A percentile compares a stretch with the other conserved stretches of the same genome.
Evolutionary conservation across 106 monocot genomes (phyloP).

Genomic region (Allium sativum): DNA sequence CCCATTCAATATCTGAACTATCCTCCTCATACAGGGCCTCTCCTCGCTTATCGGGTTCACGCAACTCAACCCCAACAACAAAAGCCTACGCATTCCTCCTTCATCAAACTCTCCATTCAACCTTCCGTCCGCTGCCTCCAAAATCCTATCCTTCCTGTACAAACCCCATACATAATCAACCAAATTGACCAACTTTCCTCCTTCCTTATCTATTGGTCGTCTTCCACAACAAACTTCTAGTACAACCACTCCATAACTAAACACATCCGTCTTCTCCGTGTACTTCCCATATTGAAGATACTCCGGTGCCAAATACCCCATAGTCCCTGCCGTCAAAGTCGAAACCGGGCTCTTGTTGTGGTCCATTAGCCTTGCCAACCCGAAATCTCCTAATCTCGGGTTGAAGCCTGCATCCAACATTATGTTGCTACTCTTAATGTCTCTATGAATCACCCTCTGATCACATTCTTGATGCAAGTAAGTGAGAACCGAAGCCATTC

Average conservation of each 20-base stretch:
- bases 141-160: slow-evolving; percentile 27
- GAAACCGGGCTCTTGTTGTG: slow-evolving; percentile 62
- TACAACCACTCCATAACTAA: slow-evolving; percentile 68
- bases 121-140: slow-evolving; percentile 60
- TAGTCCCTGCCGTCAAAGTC: slow-evolving; percentile 67
- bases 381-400: slow-evolving; percentile 68
- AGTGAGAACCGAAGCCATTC: slow-evolving; percentile 40
- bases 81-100: slow-evolving; percentile 23
- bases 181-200: slow-evolving; percentile 30
- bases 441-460: slow-evolving; percentile 61
- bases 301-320: slow-evolving; percentile 86
- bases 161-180: slow-evolving; percentile 77
- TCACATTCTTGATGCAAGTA: slow-evolving; percentile 80
- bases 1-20: slow-evolving; percentile 23
- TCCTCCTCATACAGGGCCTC: slow-evolving; percentile 38
- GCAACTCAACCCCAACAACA: slow-evolving; percentile 40
- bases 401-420: slow-evolving; percentile 61
- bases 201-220: slow-evolving; percentile 50
- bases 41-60: slow-evolving; percentile 20
- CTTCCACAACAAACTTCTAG: slow-evolving; percentile 71
- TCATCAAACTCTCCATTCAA: slow-evolving; percentile 8
- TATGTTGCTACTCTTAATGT: slow-evolving; percentile 77
- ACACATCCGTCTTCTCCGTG: slow-evolving; percentile 71
- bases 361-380: slow-evolving; percentile 60
- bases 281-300: slow-evolving; percentile 65